Conservation (phyloP, 1,284 basidiomycete species). For the Ganoderma lucidum region DNA sequence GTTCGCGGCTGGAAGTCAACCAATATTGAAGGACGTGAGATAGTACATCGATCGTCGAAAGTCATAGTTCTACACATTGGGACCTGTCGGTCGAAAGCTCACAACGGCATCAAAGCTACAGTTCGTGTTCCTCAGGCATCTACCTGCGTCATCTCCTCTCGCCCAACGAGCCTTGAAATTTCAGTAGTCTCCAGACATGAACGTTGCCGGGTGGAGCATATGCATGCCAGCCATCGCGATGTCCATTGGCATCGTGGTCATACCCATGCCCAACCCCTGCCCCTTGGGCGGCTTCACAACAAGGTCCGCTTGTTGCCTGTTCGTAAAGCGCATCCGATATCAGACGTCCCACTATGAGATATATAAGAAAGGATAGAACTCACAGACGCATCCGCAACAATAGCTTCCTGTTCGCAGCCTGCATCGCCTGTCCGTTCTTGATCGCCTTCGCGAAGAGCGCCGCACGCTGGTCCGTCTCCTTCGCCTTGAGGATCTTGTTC, state of each 20-base stretch:
- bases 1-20: background rate
- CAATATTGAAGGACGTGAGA: background rate
- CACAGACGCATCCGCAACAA: constrained; percentile 80
- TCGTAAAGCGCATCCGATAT: background rate
- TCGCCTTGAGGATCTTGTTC: constrained; percentile 83
- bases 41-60: background rate
- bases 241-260: constrained; percentile 1
- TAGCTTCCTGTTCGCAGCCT: constrained; percentile 76
- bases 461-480: constrained; percentile 75
- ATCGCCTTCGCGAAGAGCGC: constrained; percentile 79
- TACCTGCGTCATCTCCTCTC: background rate
- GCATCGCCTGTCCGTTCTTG: constrained; percentile 73
- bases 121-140: no score
- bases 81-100: background rate
- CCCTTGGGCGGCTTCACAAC: constrained; percentile 48
- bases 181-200: constrained; percentile 16
- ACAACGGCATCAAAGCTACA: background rate
- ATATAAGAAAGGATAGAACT: constrained; percentile 37
- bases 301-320: constrained; percentile 75
- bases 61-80: background rate
- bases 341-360: constrained; percentile 17
- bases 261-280: constrained; percentile 9
- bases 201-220: constrained; percentile 11
- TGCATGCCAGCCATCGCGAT: constrained; percentile 1
- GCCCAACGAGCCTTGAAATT: background rate